Conservation (phyloP, 495 filamentous ascomycete genomes). For the Lophiostoma macrostomum region DNA sequence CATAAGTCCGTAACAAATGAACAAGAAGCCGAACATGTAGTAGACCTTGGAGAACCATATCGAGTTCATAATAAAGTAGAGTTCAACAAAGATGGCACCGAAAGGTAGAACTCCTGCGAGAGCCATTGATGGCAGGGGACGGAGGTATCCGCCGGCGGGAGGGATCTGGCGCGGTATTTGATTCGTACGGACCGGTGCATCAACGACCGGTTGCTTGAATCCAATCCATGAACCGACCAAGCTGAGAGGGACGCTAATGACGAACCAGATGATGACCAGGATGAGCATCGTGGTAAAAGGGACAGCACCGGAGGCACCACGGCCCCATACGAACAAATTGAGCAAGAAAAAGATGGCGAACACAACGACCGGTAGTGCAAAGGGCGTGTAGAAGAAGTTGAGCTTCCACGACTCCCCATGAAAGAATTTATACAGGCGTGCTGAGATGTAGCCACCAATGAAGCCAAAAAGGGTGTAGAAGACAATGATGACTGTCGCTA, state of each 20-base stretch:
- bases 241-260: constrained; percentile 89
- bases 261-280: constrained; percentile 89
- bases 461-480: constrained; percentile 91
- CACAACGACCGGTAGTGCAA: constrained; percentile 81
- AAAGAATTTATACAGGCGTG: constrained; percentile 87
- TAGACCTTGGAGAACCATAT: constrained; percentile 98
- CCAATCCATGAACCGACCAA: constrained; percentile 90
- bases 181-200: constrained; percentile 87
- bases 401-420: constrained; percentile 90
- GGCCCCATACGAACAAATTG: constrained; percentile 93
- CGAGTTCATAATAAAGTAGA: constrained; percentile 97
- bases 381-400: constrained; percentile 83
- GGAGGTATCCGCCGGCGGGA: constrained; percentile 72
- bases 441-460: constrained; percentile 86
- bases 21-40: constrained; percentile 99
- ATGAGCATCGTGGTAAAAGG: constrained; percentile 96
- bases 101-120: constrained; percentile 91
- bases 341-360: constrained; percentile 89
- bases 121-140: constrained; percentile 80
- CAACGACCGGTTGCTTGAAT: constrained; percentile 65
- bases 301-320: constrained; percentile 85
- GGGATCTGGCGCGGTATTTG: constrained; percentile 97
- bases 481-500: constrained; percentile 86
- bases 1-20: constrained; percentile 96
- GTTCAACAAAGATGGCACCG: constrained; percentile 92